Conservation (phyloP, 2,329 filamentous ascomycete genomes). For the Beauveria asiatica region DNA sequence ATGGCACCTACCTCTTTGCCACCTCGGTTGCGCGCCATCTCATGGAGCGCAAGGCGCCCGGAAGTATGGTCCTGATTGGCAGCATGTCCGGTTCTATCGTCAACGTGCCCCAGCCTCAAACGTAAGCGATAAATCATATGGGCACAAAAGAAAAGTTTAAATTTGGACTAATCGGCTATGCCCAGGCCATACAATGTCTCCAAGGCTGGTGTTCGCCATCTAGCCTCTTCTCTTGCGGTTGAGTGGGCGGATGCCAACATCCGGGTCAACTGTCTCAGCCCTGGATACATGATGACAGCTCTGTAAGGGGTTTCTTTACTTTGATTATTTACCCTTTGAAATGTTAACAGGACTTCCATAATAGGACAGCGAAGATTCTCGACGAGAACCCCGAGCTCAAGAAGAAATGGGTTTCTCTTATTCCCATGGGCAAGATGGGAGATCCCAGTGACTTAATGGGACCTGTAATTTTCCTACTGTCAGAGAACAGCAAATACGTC, state of each 20-base stretch:
- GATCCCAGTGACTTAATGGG: constrained; percentile 88
- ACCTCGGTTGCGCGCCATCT: constrained; percentile 78
- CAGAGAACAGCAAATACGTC: constrained; percentile 68
- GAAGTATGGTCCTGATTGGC: constrained; percentile 89
- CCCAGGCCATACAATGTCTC: constrained; percentile 75
- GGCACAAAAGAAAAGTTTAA: not conserved
- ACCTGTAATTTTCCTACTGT: constrained; percentile 77
- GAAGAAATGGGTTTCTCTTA: constrained; percentile 83
- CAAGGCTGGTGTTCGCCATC: constrained; percentile 84
- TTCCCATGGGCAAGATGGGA: constrained; percentile 91
- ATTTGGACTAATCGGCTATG: constrained; percentile 11
- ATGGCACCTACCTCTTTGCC: constrained; percentile 84
- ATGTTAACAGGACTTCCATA: not conserved
- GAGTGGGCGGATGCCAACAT: constrained; percentile 88
- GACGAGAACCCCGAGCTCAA: constrained; percentile 87
- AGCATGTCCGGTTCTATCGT: constrained; percentile 93
- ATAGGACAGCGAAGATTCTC: constrained; percentile 84
- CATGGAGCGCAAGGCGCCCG: constrained; percentile 68
- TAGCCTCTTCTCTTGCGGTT: constrained; percentile 80
- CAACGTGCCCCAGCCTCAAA: constrained; percentile 91
- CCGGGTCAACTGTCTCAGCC: constrained; percentile 89
- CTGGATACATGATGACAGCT: constrained; percentile 93
- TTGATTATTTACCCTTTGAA: too few species aligned
- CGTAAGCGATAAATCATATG: constrained; percentile 31
- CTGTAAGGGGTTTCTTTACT: constrained; percentile 49